Evolutionary conservation across 2,329 filamentous ascomycete genomes (phyloP).

Genomic region (Knoxdaviesia capensis): DNA sequence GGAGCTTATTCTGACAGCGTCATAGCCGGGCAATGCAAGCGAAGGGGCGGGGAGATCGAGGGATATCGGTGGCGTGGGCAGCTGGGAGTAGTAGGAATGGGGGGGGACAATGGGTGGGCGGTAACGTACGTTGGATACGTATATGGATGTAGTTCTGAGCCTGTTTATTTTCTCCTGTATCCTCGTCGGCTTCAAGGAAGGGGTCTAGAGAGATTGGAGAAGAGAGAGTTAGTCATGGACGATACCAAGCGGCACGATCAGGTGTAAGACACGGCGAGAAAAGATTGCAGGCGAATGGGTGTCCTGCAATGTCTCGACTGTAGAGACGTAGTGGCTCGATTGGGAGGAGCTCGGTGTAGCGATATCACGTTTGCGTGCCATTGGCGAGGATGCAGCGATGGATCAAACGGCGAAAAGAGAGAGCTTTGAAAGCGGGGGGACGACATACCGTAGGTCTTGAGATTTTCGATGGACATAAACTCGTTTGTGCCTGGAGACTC

Average conservation of each 20-base stretch:
- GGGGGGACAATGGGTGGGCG: slow-evolving; percentile 2
- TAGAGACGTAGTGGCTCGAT: no score
- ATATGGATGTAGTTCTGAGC: slow-evolving; percentile 98
- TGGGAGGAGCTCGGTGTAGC: no score
- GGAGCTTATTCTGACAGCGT: neutral
- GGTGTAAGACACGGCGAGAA: no score
- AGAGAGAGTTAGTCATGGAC: no score
- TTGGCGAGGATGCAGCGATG: neutral
- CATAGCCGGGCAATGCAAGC: neutral
- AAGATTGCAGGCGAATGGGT: no score
- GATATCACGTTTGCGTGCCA: no score
- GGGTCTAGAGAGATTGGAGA: slow-evolving; percentile 46
- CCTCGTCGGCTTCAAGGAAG: slow-evolving; percentile 99
- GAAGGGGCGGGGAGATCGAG: neutral
- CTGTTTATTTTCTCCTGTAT: slow-evolving; percentile 87
- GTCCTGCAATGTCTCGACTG: no score
- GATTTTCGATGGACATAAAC: slow-evolving; percentile 99
- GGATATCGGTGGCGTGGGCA: neutral
- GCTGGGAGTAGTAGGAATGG: slow-evolving; percentile 2
- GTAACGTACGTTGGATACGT: slow-evolving; percentile 83
- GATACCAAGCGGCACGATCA: no score
- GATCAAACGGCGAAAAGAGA: neutral
- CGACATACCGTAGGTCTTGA: slow-evolving; percentile 77
- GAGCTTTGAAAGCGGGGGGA: neutral
- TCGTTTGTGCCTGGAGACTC: slow-evolving; percentile 45